Percentiles rank a stretch among this genome's conserved stretches.
Conservation (phyloP, 352 stramenopile species). For the Pythium utonaiense region DNA sequence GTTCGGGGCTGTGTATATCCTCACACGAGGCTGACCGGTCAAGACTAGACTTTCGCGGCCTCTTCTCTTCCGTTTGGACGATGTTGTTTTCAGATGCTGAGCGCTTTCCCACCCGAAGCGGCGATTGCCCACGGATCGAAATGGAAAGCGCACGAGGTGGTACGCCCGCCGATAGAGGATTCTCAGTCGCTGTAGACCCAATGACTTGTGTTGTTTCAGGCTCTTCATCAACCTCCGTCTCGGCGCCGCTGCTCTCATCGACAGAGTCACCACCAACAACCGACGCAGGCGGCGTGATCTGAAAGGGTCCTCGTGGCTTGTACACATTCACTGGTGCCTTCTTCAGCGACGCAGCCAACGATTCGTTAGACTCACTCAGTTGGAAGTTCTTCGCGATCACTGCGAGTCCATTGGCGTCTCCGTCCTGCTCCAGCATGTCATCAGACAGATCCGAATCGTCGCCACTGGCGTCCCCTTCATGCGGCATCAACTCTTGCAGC, state of each 20-base stretch:
- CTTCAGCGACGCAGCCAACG: slow-evolving; percentile 17
- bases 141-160: background rate
- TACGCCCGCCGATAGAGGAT: background rate
- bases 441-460: slow-evolving; percentile 64
- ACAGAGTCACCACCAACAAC: slow-evolving; percentile 12
- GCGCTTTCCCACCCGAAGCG: slow-evolving; percentile 4
- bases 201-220: slow-evolving; percentile 24
- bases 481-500: background rate
- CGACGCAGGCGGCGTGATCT: slow-evolving; percentile 29
- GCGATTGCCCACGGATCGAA: slow-evolving; percentile 2
- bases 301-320: slow-evolving; percentile 36
- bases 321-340: slow-evolving; percentile 35
- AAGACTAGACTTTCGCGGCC: background rate
- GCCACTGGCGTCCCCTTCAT: slow-evolving; percentile 25
- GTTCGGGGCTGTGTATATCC: slow-evolving; percentile 13
- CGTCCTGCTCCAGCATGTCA: slow-evolving; percentile 70
- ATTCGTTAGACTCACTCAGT: slow-evolving; percentile 18
- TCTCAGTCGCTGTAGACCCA: slow-evolving; percentile 2
- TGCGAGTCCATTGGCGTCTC: slow-evolving; percentile 35
- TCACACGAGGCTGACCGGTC: slow-evolving; percentile 15
- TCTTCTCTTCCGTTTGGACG: slow-evolving; percentile 7
- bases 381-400: slow-evolving; percentile 56
- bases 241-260: slow-evolving; percentile 47
- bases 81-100: slow-evolving; percentile 10
- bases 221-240: slow-evolving; percentile 66